phyloP scores from a whole-genome alignment of 2,329 filamentous ascomycete species.

The Aciculosporium take region DNA sequence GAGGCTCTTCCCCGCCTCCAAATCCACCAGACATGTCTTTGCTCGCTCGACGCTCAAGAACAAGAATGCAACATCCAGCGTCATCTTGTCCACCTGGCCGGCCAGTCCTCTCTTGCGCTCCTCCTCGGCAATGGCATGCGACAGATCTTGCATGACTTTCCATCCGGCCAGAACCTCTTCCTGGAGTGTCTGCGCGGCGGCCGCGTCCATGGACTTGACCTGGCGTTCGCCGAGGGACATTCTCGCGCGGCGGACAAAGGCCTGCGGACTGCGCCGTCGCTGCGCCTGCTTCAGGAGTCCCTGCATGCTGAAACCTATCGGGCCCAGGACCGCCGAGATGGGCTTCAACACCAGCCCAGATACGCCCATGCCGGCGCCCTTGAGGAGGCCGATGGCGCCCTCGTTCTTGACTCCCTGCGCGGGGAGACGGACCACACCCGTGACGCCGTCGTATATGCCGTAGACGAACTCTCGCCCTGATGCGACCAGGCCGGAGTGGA shows the following conservation, averaged over 20 bases:
- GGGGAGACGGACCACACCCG: conserved; percentile 47
- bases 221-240: conserved; percentile 44
- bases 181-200: conserved; percentile 14
- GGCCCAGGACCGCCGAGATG: conserved; percentile 45
- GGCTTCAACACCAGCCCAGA: conserved; percentile 52
- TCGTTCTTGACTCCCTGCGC: conserved; percentile 40
- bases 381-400: conserved; percentile 31
- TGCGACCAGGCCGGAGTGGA: conserved; percentile 47
- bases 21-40: conserved; percentile 28
- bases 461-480: conserved; percentile 47
- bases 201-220: conserved; percentile 19
- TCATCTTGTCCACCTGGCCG: conserved; percentile 18
- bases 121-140: conserved; percentile 13
- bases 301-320: conserved; percentile 48
- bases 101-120: conserved; percentile 25
- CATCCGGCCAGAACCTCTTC: conserved; percentile 18
- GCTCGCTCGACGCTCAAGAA: conserved; percentile 37
- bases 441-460: conserved; percentile 51
- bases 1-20: conserved; percentile 27
- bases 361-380: conserved; percentile 48
- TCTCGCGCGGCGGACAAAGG: conserved; percentile 40
- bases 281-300: conserved; percentile 46
- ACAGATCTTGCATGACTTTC: conserved; percentile 19
- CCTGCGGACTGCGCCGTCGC: conserved; percentile 36
- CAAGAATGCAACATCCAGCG: conserved; percentile 17